Conservation (phyloP, 805 yeast species). For the Pichia gijzeniarum region DNA sequence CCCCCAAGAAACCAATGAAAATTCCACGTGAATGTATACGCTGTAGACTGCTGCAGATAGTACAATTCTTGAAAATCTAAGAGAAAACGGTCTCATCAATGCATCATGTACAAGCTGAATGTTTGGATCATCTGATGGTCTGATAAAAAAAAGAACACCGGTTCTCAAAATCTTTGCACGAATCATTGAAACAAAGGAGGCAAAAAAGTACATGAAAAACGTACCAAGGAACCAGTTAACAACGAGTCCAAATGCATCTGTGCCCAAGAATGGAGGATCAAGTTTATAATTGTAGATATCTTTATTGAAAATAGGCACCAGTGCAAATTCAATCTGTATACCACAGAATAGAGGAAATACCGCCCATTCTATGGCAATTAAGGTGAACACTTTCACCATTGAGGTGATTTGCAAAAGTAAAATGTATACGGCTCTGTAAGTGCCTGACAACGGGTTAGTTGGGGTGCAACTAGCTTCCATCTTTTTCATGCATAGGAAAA, state of each 20-base stretch:
- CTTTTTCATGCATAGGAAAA: slow-evolving; percentile 18
- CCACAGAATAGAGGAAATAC: slow-evolving; percentile 89
- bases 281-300: slow-evolving; percentile 13
- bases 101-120: slow-evolving; percentile 84
- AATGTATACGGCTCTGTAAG: slow-evolving; percentile 45
- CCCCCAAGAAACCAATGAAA: slow-evolving; percentile 57
- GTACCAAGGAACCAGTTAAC: slow-evolving; percentile 68
- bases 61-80: slow-evolving; percentile 67
- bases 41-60: slow-evolving; percentile 73
- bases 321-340: slow-evolving; percentile 58
- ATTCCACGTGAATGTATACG: slow-evolving; percentile 63
- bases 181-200: slow-evolving; percentile 79
- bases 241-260: neutral
- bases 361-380: slow-evolving; percentile 75
- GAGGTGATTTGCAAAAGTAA: slow-evolving; percentile 48
- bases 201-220: slow-evolving; percentile 78
- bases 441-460: slow-evolving; percentile 42
- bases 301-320: slow-evolving; percentile 47
- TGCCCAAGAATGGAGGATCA: slow-evolving; percentile 7
- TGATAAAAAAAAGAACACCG: slow-evolving; percentile 85
- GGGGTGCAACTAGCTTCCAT: slow-evolving; percentile 29
- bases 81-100: slow-evolving; percentile 61
- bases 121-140: slow-evolving; percentile 93
- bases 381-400: slow-evolving; percentile 65
- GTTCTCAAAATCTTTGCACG: slow-evolving; percentile 67